Conservation (phyloP, 768 basidiomycete species). For the Lactarius pseudohatsudake region DNA sequence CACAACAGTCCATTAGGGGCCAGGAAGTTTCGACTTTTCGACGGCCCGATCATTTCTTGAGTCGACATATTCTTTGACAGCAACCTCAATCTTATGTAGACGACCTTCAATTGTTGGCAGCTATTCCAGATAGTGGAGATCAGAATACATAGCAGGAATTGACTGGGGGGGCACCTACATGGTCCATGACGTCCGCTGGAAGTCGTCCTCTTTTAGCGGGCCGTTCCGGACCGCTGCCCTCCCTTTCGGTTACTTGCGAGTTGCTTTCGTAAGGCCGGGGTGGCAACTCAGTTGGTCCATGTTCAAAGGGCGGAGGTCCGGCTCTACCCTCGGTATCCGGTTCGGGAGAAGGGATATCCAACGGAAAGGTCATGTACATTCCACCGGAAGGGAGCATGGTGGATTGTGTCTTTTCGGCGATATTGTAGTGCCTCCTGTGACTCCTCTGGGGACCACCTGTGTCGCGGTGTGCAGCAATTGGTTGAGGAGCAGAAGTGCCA, state of each 20-base stretch:
- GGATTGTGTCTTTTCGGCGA: slow-evolving; percentile 28
- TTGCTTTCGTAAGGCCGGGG: slow-evolving; percentile 23
- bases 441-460: slow-evolving; percentile 19
- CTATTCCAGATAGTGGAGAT: slow-evolving; percentile 9
- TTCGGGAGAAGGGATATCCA: slow-evolving; percentile 26
- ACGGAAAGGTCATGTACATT: slow-evolving; percentile 28
- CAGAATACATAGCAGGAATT: neutral
- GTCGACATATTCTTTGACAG: slow-evolving; percentile 22
- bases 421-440: slow-evolving; percentile 26
- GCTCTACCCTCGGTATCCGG: slow-evolving; percentile 14
- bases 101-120: slow-evolving; percentile 26
- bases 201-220: slow-evolving; percentile 20
- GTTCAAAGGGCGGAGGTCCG: slow-evolving; percentile 26
- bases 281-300: slow-evolving; percentile 26
- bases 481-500: slow-evolving; percentile 4
- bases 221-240: slow-evolving; percentile 16
- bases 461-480: slow-evolving; percentile 16
- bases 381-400: slow-evolving; percentile 29
- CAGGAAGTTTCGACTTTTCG: slow-evolving; percentile 25
- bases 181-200: slow-evolving; percentile 26
- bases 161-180: slow-evolving; percentile 11
- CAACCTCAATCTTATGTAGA: slow-evolving; percentile 24
- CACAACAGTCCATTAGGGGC: neutral
- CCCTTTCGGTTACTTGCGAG: neutral
- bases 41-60: slow-evolving; percentile 27